Conservation (phyloP, 202 grass and related monocot species). For the Carex arenaria region DNA sequence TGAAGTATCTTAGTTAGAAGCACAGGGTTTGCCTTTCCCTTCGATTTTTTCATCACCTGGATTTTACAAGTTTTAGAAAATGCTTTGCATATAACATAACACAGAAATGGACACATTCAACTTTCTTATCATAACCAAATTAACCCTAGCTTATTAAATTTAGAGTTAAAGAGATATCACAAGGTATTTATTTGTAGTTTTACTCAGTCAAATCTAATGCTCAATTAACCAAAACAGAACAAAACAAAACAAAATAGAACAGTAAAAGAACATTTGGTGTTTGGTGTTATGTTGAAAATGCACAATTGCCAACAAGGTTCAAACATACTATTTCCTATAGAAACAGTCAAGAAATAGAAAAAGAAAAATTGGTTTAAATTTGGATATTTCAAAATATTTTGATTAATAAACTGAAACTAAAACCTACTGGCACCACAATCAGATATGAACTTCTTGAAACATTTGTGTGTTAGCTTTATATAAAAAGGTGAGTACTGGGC, state of each 20-base stretch:
- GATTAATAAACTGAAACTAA: not conserved
- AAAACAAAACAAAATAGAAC: too few species aligned
- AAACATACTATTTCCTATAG: not conserved
- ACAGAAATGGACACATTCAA: too few species aligned
- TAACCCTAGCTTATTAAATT: too few species aligned
- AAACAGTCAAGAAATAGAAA: not conserved
- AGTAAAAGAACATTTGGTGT: not conserved
- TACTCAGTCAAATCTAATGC: too few species aligned
- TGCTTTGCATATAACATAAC: too few species aligned
- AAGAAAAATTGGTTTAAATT: not conserved
- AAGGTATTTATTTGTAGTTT: too few species aligned
- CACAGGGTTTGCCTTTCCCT: constrained; percentile 89
- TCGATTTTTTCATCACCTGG: constrained; percentile 96
- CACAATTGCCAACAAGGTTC: not conserved
- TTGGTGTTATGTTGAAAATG: not conserved
- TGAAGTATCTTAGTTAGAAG: constrained; percentile 77
- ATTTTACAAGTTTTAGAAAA: constrained; percentile 6
- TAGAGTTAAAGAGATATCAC: too few species aligned
- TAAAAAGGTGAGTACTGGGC: not conserved
- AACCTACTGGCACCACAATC: not conserved
- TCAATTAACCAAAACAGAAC: not conserved
- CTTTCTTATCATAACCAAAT: too few species aligned
- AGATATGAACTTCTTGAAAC: not conserved
- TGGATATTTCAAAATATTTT: not conserved
- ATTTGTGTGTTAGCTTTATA: not conserved